Evolutionary conservation across 352 stramenopile species (phyloP), one percentile per base, ranked within the genome.

Genomic region (Thraustotheca clavata): DNA sequence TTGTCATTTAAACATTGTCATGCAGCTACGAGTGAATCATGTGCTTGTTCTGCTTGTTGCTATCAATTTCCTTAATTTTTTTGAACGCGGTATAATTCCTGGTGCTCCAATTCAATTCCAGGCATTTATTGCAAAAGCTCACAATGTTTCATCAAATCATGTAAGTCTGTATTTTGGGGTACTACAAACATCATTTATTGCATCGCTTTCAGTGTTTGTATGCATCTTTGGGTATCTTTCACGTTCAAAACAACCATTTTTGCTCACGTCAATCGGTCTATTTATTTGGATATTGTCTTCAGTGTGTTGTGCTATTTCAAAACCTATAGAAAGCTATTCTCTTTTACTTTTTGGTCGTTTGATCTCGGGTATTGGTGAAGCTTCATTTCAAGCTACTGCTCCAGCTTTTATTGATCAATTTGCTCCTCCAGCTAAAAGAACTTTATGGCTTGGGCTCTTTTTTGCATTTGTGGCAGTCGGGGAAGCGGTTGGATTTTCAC

Each of bases 321-420:
- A 71, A n/a, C 36, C 46, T 14, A 59, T 68, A 20, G 68, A 73
- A 49, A 79, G 66, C 26, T 89, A 83, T 63, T 69, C 69, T 8
- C 55, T 88, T 5, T 62, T 91, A 11, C 48, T 87, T 31, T 47
- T 87, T 12, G 73, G 66, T 39, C 55, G 84, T 22, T 68, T 87
- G 61, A 68, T 90, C 16, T 76, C 60, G 27, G 83, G 85, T 22
- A 69, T 82, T n/a, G 71, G 70, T 27, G 81, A 91, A 59, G 77
- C 85, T 26, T 69, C 74, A 8, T 83, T 88, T 69, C 72, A 87
- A 46, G 69, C 76, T 4, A 70, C 87, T 0, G 76, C 80, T 11
- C 74, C 78, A 12, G 76, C 83, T 3, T 78, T 89, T 41, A 89
- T 94, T 62, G 71, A 87, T 48, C 77, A 89, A 65, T 62, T 73